Evolutionary conservation across 1,139 yeast genomes (phyloP).

Genomic region (Yamadazyma jaroonii): DNA sequence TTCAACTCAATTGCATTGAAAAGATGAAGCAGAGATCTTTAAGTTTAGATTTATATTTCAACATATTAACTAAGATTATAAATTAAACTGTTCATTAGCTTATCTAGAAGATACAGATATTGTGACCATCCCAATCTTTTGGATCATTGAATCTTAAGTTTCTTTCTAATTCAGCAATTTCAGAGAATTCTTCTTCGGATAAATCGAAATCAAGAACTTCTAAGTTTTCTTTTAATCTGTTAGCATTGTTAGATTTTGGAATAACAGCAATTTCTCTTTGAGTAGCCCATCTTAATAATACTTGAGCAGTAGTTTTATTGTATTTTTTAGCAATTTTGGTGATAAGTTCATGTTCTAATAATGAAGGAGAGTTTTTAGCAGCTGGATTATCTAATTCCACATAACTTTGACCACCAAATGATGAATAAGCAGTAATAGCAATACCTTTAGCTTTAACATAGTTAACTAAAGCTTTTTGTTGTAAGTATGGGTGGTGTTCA

Average conservation of each 20-base stretch:
- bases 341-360: conserved; percentile 55
- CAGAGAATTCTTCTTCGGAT: conserved; percentile 50
- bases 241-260: conserved; percentile 69
- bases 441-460: conserved; percentile 61
- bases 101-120: conserved; percentile 15
- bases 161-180: conserved; percentile 57
- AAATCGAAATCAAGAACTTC: conserved; percentile 52
- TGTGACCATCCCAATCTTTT: conserved; percentile 16
- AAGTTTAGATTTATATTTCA: conserved; percentile 3
- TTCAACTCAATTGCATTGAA: neutral
- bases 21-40: neutral
- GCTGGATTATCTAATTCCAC: conserved; percentile 54
- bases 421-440: conserved; percentile 80
- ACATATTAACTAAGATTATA: conserved; percentile 5
- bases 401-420: conserved; percentile 76
- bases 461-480: conserved; percentile 66
- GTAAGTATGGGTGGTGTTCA: conserved; percentile 91
- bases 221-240: conserved; percentile 59
- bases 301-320: conserved; percentile 56
- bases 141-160: conserved; percentile 85
- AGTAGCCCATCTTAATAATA: conserved; percentile 78
- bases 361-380: conserved; percentile 50
- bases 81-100: neutral
- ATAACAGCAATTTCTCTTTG: conserved; percentile 70
- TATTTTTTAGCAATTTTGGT: conserved; percentile 52